Percentiles rank a stretch among this genome's conserved stretches.
Evolutionary conservation across 352 stramenopile genomes (phyloP).

Genomic region (Phytophthora capsici): DNA sequence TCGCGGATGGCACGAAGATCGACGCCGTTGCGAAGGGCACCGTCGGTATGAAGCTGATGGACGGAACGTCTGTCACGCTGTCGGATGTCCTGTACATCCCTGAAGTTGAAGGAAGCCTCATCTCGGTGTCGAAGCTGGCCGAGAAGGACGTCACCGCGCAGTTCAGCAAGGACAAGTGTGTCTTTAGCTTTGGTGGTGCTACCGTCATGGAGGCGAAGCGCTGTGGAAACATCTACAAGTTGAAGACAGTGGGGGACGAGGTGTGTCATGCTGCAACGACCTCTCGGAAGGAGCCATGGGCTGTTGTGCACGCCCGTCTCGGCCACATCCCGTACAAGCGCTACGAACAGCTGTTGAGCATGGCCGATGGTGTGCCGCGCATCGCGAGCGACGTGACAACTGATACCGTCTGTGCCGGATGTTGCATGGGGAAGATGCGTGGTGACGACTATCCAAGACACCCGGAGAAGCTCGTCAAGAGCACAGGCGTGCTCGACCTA

Average conservation of each 20-base stretch:
- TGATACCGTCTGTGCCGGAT: background rate
- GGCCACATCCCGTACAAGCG: conserved; percentile 14
- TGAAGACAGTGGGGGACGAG: background rate
- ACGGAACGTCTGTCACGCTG: background rate
- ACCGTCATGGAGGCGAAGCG: background rate
- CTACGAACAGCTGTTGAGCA: conserved; percentile 6
- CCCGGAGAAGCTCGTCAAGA: background rate
- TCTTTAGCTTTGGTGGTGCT: conserved; percentile 3
- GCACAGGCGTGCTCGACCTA: background rate
- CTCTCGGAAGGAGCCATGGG: background rate
- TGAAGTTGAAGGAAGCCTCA: background rate
- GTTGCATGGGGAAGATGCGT: background rate
- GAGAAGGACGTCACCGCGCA: conserved; percentile 20
- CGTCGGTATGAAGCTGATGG: background rate
- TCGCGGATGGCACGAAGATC: too few relatives aligned
- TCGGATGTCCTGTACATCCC: background rate
- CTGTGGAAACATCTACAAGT: background rate
- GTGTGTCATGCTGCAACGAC: background rate
- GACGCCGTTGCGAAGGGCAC: background rate
- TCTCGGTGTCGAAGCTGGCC: conserved; percentile 20
- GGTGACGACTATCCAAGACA: background rate
- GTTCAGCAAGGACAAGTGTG: conserved; percentile 29
- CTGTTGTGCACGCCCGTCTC: conserved; percentile 5
- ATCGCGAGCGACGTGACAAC: background rate
- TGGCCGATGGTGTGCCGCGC: background rate